These are phyloP conservation scores for Deinandra increscens DNA, from an alignment of 129 eudicot genomes.

Conservation along the genomic window DNA sequence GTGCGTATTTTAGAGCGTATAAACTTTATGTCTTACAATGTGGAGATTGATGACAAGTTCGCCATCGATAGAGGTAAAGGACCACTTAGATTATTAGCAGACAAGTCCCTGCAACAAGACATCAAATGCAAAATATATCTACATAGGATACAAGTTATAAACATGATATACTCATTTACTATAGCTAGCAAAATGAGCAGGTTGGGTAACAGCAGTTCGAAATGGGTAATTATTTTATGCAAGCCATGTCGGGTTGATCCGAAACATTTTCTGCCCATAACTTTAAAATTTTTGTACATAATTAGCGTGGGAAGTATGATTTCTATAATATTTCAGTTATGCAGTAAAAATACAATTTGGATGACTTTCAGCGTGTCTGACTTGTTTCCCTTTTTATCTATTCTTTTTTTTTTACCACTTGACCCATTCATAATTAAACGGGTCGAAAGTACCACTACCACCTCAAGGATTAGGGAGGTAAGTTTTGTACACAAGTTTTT, in stretches of 20 bases:
- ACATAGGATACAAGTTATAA: neutral
- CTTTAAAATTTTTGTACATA: neutral
- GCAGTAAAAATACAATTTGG: neutral
- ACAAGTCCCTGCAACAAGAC: constrained; percentile 73
- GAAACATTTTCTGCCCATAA: neutral
- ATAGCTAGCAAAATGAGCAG: neutral
- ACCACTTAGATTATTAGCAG: constrained; percentile 66
- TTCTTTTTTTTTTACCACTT: neutral
- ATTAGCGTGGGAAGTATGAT: neutral
- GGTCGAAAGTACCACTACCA: constrained; percentile 1
- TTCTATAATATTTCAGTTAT: neutral
- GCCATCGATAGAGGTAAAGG: constrained; percentile 86
- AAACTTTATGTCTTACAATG: constrained; percentile 48
- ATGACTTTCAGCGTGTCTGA: neutral
- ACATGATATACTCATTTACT: constrained; percentile 11
- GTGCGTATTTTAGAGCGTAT: neutral
- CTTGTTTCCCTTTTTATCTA: neutral
- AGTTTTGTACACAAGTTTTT: neutral
- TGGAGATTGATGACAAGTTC: constrained; percentile 55
- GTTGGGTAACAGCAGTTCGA: neutral
- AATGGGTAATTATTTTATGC: neutral
- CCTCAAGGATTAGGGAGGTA: neutral
- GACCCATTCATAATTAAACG: constrained; percentile 4
- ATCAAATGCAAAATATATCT: neutral
- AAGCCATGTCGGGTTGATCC: neutral